phyloP scores from a whole-genome alignment of 305 asterid species.

The Fraxinus dipetala region DNA sequence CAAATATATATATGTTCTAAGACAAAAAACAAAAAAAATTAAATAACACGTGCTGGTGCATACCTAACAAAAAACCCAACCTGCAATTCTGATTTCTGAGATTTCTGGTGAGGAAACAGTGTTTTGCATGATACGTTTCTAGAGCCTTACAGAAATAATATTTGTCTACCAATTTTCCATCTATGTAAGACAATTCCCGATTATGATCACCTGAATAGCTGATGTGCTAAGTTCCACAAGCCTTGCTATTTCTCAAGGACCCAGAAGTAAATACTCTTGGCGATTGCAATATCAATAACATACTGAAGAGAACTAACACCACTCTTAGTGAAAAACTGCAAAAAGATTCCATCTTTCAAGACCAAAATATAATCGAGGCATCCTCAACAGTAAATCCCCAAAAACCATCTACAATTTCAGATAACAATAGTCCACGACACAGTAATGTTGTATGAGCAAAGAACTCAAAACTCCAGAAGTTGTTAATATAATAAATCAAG shows the following conservation, averaged over 20 bases:
- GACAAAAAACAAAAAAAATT: background rate
- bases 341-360: conserved; percentile 31
- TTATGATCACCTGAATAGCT: conserved; percentile 38
- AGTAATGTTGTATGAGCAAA: conserved; percentile 11
- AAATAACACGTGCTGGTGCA: background rate
- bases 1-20: background rate
- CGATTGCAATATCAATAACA: conserved; percentile 46
- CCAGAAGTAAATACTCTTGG: conserved; percentile 41
- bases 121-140: conserved; percentile 34
- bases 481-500: background rate
- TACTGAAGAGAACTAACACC: conserved; percentile 30
- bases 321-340: conserved; percentile 33
- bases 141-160: conserved; percentile 56
- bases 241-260: conserved; percentile 33
- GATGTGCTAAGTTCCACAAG: conserved; percentile 51
- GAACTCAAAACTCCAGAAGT: conserved; percentile 9
- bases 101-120: conserved; percentile 37
- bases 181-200: conserved; percentile 48
- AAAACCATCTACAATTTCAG: background rate
- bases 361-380: conserved; percentile 29
- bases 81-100: conserved; percentile 40
- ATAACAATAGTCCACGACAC: conserved; percentile 16
- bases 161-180: conserved; percentile 54
- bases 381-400: conserved; percentile 32
- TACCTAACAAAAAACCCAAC: conserved; percentile 45